A percentile compares a stretch with the other conserved stretches of the same genome.
Evolutionary conservation across 225 moss, liverwort and hornwort species (phyloP).

Genomic region (Lunularia cruciata): DNA sequence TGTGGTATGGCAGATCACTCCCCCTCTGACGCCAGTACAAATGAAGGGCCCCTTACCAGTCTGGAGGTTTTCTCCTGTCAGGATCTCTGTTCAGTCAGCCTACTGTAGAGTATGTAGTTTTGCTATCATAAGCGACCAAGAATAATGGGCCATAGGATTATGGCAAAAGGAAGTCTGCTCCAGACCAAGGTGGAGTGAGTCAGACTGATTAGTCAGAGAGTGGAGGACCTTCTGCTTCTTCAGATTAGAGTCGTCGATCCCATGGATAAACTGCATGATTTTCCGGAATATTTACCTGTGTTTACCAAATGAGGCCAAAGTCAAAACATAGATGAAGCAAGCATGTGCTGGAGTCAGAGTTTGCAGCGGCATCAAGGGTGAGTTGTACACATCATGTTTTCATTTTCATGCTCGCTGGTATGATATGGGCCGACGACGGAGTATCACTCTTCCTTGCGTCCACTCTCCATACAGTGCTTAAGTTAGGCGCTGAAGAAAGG

Average conservation of each 20-base stretch:
- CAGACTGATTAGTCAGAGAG: neutral
- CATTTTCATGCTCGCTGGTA: neutral
- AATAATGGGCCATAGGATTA: neutral
- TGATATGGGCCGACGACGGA: neutral
- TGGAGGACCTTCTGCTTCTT: neutral
- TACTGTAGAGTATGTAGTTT: neutral
- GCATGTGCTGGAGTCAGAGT: neutral
- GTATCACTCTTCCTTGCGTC: neutral
- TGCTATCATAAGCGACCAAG: neutral
- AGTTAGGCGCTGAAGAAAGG: neutral
- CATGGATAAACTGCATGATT: neutral
- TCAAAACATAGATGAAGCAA: neutral
- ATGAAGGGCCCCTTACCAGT: neutral
- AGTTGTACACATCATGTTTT: slow-evolving; percentile 1
- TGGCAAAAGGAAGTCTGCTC: neutral
- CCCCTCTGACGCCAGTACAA: no score
- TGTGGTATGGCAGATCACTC: neutral
- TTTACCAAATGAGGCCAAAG: neutral
- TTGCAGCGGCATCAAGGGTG: neutral
- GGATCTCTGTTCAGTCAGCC: neutral
- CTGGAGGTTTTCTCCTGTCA: neutral
- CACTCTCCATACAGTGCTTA: neutral
- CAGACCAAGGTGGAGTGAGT: neutral
- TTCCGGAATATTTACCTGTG: neutral
- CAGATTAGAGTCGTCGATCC: neutral